phyloP scores from a whole-genome alignment of 208 protist species.

The Naegleria gruberi region DNA sequence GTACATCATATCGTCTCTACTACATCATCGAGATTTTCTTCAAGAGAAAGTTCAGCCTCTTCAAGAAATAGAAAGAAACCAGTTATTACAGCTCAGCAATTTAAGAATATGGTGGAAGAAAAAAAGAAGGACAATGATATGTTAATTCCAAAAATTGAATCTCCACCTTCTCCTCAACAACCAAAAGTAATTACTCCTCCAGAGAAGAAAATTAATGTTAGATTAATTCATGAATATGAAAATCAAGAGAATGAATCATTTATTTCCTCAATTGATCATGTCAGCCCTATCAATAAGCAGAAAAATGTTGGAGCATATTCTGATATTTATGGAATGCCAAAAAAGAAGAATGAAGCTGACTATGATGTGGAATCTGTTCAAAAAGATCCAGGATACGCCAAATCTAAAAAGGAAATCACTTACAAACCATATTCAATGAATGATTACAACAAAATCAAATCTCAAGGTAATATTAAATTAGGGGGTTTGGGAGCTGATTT shows the following conservation, averaged over 20 bases:
- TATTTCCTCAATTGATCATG: background rate
- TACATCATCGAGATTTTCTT: background rate
- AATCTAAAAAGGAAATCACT: background rate
- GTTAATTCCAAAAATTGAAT: background rate
- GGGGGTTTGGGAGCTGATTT: constrained; percentile 3
- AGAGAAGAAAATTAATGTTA: background rate
- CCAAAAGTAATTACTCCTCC: too few relatives aligned
- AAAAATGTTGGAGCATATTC: background rate
- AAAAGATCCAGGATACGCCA: background rate
- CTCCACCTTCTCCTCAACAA: too few relatives aligned
- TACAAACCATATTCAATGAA: background rate
- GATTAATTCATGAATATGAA: background rate
- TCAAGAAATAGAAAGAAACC: background rate
- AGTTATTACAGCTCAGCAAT: background rate
- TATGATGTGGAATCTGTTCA: background rate
- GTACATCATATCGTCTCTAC: too few relatives aligned
- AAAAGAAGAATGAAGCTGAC: background rate
- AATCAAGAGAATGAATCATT: too few relatives aligned
- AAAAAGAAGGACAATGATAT: background rate
- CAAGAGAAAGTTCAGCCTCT: background rate
- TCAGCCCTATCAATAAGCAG: background rate
- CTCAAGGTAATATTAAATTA: background rate
- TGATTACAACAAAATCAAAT: constrained; percentile 11
- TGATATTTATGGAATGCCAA: background rate
- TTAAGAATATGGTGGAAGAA: background rate